A percentile compares a stretch with the other conserved stretches of the same genome.
phyloP scores from a whole-genome alignment of 306 rosid genomes.

The barrel medic (Medicago truncatula) region DNA sequence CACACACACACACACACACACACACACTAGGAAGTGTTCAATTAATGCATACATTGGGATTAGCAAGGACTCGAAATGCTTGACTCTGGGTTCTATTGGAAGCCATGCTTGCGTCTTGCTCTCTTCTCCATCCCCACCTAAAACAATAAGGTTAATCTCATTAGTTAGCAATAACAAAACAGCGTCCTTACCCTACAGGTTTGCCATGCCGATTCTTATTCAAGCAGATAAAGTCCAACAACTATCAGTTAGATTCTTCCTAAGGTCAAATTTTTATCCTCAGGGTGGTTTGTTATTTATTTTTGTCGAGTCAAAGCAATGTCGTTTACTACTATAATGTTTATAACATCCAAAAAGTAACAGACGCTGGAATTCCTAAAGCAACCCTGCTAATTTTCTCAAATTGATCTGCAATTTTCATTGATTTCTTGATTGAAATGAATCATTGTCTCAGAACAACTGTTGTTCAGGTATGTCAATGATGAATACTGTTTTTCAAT shows the following conservation, averaged over 20 bases:
- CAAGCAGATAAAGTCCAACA: conserved; percentile 20
- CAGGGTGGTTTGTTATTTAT: background rate
- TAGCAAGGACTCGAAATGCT: conserved; percentile 70
- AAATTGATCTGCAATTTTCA: too few relatives aligned
- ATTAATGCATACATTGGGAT: conserved; percentile 69
- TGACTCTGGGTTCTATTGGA: conserved; percentile 63
- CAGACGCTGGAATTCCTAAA: background rate
- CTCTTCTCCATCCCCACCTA: conserved; percentile 79
- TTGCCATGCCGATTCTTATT: conserved; percentile 4
- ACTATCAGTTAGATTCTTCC: conserved; percentile 13
- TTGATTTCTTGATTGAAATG: too few relatives aligned
- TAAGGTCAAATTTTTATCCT: background rate
- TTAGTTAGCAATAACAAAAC: conserved; percentile 39
- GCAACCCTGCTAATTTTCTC: too few relatives aligned
- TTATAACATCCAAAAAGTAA: background rate
- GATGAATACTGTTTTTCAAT: too few relatives aligned
- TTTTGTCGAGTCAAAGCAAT: background rate
- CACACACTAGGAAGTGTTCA: conserved; percentile 45
- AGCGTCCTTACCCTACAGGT: background rate
- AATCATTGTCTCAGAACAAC: background rate
- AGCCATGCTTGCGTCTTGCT: conserved; percentile 54
- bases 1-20: background rate
- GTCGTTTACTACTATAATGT: background rate
- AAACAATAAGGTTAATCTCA: conserved; percentile 41
- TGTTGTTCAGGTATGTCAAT: too few relatives aligned